Percentiles rank a stretch among this genome's conserved stretches.
Evolutionary conservation across 202 grass and related monocot species (phyloP).

Genomic region (Hordeum pubiflorum): DNA sequence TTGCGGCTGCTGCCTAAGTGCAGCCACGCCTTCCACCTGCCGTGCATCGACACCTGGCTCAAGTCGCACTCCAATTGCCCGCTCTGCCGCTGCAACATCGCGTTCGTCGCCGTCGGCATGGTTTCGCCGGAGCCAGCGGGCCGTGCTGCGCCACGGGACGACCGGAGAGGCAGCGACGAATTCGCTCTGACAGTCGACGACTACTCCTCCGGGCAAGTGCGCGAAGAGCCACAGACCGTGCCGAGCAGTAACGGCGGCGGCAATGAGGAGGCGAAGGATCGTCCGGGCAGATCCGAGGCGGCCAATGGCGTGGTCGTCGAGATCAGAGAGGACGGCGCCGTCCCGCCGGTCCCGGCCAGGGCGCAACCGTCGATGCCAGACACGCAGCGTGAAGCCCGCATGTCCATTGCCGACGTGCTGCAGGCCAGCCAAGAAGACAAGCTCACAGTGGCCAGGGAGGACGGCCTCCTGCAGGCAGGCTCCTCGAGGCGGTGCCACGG

Average conservation of each 20-base stretch:
- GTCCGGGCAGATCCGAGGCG: constrained; percentile 23
- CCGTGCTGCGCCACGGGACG: neutral
- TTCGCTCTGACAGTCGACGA: constrained; percentile 34
- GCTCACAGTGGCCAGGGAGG: constrained; percentile 55
- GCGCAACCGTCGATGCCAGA: constrained; percentile 44
- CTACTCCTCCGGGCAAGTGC: constrained; percentile 1
- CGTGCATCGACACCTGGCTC: constrained; percentile 91
- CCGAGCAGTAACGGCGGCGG: constrained; percentile 1
- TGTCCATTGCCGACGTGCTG: constrained; percentile 76
- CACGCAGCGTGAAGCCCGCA: constrained; percentile 38
- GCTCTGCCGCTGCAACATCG: constrained; percentile 78
- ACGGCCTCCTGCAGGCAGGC: constrained; percentile 32
- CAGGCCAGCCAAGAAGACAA: constrained; percentile 67
- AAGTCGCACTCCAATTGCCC: constrained; percentile 91
- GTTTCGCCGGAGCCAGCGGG: constrained; percentile 20
- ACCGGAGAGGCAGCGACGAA: constrained; percentile 24
- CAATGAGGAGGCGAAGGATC: constrained; percentile 17
- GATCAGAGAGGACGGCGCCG: constrained; percentile 41
- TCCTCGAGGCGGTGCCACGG: constrained; percentile 36
- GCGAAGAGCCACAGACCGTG: neutral
- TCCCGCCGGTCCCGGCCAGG: neutral
- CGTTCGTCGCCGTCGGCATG: constrained; percentile 19
- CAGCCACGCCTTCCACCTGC: constrained; percentile 82
- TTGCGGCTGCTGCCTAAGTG: constrained; percentile 88
- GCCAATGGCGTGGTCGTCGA: constrained; percentile 36